A percentile compares a stretch with the other conserved stretches of the same genome.
phyloP scores from a whole-genome alignment of 345 rosid genomes.

The Camelina neglecta region DNA sequence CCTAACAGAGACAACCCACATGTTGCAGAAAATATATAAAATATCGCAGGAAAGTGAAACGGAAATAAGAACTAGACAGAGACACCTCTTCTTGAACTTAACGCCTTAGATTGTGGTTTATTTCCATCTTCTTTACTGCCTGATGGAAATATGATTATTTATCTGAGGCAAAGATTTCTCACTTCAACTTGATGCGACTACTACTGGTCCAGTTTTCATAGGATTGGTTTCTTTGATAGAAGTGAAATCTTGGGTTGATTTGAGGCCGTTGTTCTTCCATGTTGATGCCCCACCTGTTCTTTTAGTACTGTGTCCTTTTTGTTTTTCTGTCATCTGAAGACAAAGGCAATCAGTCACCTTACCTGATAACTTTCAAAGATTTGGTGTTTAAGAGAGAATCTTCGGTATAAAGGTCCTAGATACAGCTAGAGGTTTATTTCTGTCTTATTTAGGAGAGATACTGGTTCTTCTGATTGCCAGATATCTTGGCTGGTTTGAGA shows the following conservation, averaged over 20 bases:
- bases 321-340: constrained; percentile 30
- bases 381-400: constrained; percentile 20
- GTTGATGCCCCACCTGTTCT: constrained; percentile 34
- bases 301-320: constrained; percentile 31
- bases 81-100: constrained; percentile 37
- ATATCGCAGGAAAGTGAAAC: constrained; percentile 27
- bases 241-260: constrained; percentile 28
- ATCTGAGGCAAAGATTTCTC: constrained; percentile 24
- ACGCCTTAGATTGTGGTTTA: constrained; percentile 19
- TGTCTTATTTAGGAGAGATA: constrained; percentile 26
- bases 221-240: constrained; percentile 19
- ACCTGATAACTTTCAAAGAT: background rate
- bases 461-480: background rate
- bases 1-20: constrained; percentile 46
- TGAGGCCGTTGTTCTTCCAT: constrained; percentile 35
- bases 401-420: constrained; percentile 6
- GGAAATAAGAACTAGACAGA: constrained; percentile 34
- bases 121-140: constrained; percentile 3
- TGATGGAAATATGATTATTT: constrained; percentile 14
- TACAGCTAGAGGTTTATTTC: constrained; percentile 19
- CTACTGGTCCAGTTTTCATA: constrained; percentile 21
- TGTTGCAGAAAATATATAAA: constrained; percentile 30
- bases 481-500: background rate
- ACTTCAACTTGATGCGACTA: constrained; percentile 36
- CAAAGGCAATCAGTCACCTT: constrained; percentile 11